A percentile compares a stretch with the other conserved stretches of the same genome.
phyloP scores from a whole-genome alignment of 2,329 filamentous ascomycete species.

The Epicoccum sorghinum region DNA sequence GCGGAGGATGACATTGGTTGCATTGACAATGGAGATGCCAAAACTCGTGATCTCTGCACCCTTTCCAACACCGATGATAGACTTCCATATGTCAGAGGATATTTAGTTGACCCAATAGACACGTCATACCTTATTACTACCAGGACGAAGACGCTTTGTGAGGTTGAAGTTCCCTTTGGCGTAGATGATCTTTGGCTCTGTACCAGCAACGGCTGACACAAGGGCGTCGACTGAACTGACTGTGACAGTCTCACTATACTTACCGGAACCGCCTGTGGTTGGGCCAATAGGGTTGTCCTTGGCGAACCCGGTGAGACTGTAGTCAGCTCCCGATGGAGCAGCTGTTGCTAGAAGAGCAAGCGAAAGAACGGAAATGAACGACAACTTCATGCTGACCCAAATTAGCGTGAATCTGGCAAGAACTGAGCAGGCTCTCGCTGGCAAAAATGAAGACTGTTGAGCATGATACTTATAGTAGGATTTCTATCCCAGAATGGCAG shows the following conservation, averaged over 20 bases:
- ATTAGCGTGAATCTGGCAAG: conserved; percentile 1
- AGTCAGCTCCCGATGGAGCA: conserved; percentile 28
- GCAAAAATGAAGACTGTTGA: neutral
- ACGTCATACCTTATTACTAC: conserved; percentile 46
- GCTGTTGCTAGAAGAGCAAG: conserved; percentile 26
- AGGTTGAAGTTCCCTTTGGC: conserved; percentile 53
- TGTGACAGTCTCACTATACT: conserved; percentile 34
- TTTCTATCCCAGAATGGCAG: neutral
- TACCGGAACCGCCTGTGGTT: conserved; percentile 41
- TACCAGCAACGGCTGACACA: conserved; percentile 33
- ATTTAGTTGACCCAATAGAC: conserved; percentile 23
- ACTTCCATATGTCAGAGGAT: conserved; percentile 32
- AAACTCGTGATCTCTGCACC: conserved; percentile 51
- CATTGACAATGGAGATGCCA: conserved; percentile 60
- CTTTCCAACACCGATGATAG: conserved; percentile 40
- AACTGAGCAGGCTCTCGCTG: conserved; percentile 3
- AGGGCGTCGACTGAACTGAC: conserved; percentile 37
- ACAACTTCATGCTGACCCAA: conserved; percentile 33
- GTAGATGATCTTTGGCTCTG: conserved; percentile 48
- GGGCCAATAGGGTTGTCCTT: conserved; percentile 44
- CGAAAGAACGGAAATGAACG: conserved; percentile 25
- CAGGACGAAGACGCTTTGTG: conserved; percentile 51
- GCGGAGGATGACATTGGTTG: conserved; percentile 66
- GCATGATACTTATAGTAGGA: conserved; percentile 16
- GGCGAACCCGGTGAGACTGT: conserved; percentile 39